A percentile compares a stretch with the other conserved stretches of the same genome.
These are phyloP conservation scores for Leishmania lainsoni DNA, from an alignment of 208 protist genomes.

Conservation along the genomic window DNA sequence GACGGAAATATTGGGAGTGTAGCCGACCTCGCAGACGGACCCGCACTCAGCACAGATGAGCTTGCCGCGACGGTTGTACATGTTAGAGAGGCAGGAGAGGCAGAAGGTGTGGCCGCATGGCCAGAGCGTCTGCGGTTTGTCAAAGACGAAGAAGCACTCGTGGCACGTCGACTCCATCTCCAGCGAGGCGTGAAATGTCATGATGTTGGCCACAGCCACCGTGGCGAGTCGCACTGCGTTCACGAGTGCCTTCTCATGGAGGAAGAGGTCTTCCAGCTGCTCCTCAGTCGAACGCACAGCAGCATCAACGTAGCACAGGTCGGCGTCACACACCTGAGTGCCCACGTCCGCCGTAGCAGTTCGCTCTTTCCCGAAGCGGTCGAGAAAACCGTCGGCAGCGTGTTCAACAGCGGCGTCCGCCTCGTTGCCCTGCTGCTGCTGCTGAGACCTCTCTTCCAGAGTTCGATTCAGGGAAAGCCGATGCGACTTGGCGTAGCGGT, in stretches of 20 bases:
- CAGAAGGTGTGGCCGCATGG: constrained; percentile 92
- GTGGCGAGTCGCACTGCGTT: constrained; percentile 61
- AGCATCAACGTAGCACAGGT: constrained; percentile 77
- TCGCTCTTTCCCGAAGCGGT: constrained; percentile 54
- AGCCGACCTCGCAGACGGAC: constrained; percentile 78
- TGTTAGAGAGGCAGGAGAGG: constrained; percentile 63
- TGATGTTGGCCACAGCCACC: constrained; percentile 75
- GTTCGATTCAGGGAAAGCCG: constrained; percentile 31
- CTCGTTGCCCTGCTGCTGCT: constrained; percentile 6
- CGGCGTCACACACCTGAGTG: constrained; percentile 70
- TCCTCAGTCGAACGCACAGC: constrained; percentile 54
- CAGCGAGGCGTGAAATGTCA: constrained; percentile 85
- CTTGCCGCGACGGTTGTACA: constrained; percentile 80
- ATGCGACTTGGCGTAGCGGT: constrained; percentile 58
- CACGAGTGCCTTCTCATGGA: constrained; percentile 65
- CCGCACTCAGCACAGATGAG: constrained; percentile 89
- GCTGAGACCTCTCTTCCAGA: neutral
- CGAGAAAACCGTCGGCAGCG: constrained; percentile 55
- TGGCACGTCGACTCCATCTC: constrained; percentile 88
- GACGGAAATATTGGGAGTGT: constrained; percentile 81
- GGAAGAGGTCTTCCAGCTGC: constrained; percentile 72
- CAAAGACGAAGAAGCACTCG: constrained; percentile 87
- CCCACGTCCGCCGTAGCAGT: constrained; percentile 43
- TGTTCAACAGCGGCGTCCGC: neutral
- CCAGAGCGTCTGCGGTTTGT: constrained; percentile 82